Percentiles rank a stretch among this genome's conserved stretches.
Evolutionary conservation across 192 early-diverging fungal species (phyloP).

Genomic region (Backusella circina): DNA sequence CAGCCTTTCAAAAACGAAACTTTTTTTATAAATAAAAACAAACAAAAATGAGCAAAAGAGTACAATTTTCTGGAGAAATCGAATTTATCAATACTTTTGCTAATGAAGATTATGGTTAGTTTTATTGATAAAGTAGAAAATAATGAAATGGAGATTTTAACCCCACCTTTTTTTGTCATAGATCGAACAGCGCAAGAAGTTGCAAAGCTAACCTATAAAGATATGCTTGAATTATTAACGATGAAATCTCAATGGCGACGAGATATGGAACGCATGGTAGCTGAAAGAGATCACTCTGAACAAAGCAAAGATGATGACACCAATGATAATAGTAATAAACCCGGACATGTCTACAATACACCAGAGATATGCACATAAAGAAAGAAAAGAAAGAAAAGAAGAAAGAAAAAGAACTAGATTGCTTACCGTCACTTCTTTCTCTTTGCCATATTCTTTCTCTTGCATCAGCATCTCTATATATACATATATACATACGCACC

Average conservation of each 20-base stretch:
- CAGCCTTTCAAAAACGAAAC: background rate
- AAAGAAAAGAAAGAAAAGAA: background rate
- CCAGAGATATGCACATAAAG: slow-evolving; percentile 11
- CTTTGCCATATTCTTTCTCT: background rate
- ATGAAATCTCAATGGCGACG: slow-evolving; percentile 23
- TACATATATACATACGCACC: background rate
- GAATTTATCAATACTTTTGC: slow-evolving; percentile 19
- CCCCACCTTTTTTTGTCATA: background rate
- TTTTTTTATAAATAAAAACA: background rate
- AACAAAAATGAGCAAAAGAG: slow-evolving; percentile 10
- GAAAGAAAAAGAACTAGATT: slow-evolving; percentile 3
- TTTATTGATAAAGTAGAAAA: background rate
- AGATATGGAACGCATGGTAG: slow-evolving; percentile 19
- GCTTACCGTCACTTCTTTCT: background rate
- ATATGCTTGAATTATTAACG: slow-evolving; percentile 19
- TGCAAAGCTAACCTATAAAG: slow-evolving; percentile 19
- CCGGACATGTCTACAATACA: background rate
- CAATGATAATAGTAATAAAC: background rate
- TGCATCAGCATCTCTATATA: background rate
- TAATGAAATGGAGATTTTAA: slow-evolving; percentile 5
- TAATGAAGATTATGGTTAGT: slow-evolving; percentile 21
- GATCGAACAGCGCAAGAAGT: slow-evolving; percentile 23
- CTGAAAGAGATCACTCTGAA: slow-evolving; percentile 9
- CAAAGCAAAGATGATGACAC: background rate
- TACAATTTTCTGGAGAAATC: slow-evolving; percentile 18